Evolutionary conservation across 139 green algal species (phyloP).

Genomic region (Mesostigma viride): DNA sequence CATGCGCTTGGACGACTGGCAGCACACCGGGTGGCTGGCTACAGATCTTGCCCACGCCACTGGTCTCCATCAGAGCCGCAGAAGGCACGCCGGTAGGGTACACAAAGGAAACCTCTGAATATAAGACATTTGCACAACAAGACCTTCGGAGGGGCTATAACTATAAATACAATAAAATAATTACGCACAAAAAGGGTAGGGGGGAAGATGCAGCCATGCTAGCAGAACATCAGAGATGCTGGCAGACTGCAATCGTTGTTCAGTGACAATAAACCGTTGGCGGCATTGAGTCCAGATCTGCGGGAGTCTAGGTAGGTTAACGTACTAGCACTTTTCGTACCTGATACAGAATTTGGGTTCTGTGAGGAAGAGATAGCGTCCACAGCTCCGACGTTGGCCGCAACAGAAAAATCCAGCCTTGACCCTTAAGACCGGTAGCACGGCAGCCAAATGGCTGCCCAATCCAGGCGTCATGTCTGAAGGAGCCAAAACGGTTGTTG

Average conservation of each 20-base stretch:
- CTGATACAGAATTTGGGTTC: conserved; percentile 56
- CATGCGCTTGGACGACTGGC: no score
- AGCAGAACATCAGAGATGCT: not conserved
- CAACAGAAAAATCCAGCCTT: conserved; percentile 29
- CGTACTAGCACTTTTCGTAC: conserved; percentile 42
- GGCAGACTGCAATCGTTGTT: not conserved
- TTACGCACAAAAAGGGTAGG: not conserved
- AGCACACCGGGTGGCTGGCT: no score
- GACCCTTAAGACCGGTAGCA: not conserved
- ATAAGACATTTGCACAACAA: no score
- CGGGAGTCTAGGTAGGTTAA: not conserved
- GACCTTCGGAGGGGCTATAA: no score
- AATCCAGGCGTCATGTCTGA: not conserved
- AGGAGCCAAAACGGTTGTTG: not conserved
- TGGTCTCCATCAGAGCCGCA: no score
- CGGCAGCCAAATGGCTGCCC: not conserved
- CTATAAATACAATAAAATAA: not conserved
- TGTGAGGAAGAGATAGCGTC: conserved; percentile 52
- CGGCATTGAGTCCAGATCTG: no score
- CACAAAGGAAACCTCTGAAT: no score
- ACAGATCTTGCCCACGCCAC: no score
- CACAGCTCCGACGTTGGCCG: conserved; percentile 27
- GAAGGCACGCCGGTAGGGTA: no score
- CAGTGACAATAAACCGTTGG: conserved; percentile 3
- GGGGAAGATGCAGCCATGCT: not conserved